Evolutionary conservation across 2,329 filamentous ascomycete genomes (phyloP), one percentile per base, ranked within the genome.

Genomic region (Ramularia collo-cygni): DNA sequence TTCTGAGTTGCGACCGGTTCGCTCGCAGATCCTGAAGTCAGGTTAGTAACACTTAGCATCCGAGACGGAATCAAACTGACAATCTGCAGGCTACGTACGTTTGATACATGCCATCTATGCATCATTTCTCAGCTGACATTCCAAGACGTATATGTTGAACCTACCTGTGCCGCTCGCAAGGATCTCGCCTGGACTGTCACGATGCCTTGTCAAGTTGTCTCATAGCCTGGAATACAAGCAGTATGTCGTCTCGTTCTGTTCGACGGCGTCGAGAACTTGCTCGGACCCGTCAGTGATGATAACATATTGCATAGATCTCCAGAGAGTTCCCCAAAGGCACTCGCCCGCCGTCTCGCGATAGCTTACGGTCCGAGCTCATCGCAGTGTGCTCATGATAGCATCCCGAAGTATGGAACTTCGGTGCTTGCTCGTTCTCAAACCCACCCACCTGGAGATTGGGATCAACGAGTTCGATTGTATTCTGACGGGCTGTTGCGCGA

Each of bases 391-490:
- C 42, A 54, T 60, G 12, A 63, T 60, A 4, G 41, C 53, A 16
- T 64, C 43, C 17, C 55, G 15, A 34, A n/a, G 29, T 72, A 72
- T 47, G 67, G 64, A 12, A 39, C 58, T 2, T 65, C 64, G 2
- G 64, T 75, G 2, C 47, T 44, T 21, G 52, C 58, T 17, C 64
- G 71, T 9, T 56, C 64, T 2, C 30, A 46, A 2, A 57, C 61
- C 27, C 37, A 40, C 4, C 54, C 58, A 19, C 50, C 52, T 14
- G 66, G 64, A 16, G 72, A 70, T 42, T 74, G 74, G 61, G 57
- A 64, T 9, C 64, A 75, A 45, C 72, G 72, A 52, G 68, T 73
- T 16, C 59, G 64, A 9, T 68, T 77, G 38, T 79, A 79, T 56
- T 68, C 73, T 21, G 66, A 79, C 30, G 67, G 67, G 2, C 60